Evolutionary conservation across 805 yeast genomes (phyloP).

Genomic region (Isabelozyma gotoi): DNA sequence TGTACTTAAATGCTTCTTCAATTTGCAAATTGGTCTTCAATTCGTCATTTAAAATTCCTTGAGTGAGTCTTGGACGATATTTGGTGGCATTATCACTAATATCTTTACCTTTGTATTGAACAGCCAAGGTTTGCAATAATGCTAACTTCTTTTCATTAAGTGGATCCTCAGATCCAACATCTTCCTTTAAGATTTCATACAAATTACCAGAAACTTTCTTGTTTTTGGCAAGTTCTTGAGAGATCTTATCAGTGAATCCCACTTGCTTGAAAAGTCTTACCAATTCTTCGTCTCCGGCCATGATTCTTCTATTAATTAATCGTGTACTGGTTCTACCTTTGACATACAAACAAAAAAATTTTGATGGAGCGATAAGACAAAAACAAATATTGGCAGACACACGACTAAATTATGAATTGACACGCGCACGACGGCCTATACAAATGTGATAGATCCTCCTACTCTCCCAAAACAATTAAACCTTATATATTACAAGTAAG

Average conservation of each 20-base stretch:
- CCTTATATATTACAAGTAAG: too few species aligned
- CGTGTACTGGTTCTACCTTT: too few species aligned
- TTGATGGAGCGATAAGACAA: background rate
- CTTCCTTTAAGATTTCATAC: conserved; percentile 53
- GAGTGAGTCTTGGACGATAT: conserved; percentile 52
- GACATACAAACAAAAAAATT: too few species aligned
- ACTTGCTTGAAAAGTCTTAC: conserved; percentile 39
- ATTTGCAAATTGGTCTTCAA: conserved; percentile 72
- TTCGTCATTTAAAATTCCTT: conserved; percentile 63
- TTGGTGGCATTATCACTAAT: conserved; percentile 18
- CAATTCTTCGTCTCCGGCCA: conserved; percentile 29
- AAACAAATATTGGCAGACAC: background rate
- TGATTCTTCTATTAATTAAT: conserved; percentile 1
- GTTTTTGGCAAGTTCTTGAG: conserved; percentile 81
- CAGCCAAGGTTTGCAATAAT: conserved; percentile 75
- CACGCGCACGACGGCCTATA: background rate
- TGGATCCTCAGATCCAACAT: conserved; percentile 17
- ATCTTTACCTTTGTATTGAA: conserved; percentile 61
- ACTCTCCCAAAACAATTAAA: background rate
- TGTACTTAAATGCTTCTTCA: conserved; percentile 75
- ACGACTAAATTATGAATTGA: background rate
- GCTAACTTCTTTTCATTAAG: conserved; percentile 62
- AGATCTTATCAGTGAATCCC: conserved; percentile 72
- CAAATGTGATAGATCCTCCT: background rate
- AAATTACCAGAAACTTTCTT: conserved; percentile 78